Conservation (phyloP, 2,329 filamentous ascomycete species). For the Fusarium sp. region DNA sequence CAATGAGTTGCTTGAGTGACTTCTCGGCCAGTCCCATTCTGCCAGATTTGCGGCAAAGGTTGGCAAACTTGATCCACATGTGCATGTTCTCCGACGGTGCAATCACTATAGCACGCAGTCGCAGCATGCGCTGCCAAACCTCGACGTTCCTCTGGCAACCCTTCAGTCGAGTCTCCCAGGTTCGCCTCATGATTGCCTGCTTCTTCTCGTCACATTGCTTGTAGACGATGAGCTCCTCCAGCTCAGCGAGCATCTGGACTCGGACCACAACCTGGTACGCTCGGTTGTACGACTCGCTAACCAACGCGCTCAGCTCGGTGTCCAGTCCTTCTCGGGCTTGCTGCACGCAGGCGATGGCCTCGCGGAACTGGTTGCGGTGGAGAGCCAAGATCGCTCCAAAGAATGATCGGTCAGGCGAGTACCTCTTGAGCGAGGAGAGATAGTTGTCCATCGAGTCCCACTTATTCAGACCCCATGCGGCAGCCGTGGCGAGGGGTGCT, state of each 20-base stretch:
- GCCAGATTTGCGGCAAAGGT: slow-evolving; percentile 95
- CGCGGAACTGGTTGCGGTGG: slow-evolving; percentile 94
- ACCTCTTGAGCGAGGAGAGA: slow-evolving; percentile 91
- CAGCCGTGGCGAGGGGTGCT: slow-evolving; percentile 92
- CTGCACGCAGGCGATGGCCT: slow-evolving; percentile 89
- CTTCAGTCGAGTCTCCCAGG: slow-evolving; percentile 95
- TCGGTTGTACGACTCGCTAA: slow-evolving; percentile 98
- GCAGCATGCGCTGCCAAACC: slow-evolving; percentile 98
- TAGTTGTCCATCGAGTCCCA: slow-evolving; percentile 99
- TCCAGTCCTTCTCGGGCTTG: slow-evolving; percentile 94
- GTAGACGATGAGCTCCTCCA: slow-evolving; percentile 98
- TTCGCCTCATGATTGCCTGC: slow-evolving; percentile 89
- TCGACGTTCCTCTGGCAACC: slow-evolving; percentile 98
- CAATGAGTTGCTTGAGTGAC: slow-evolving; percentile 90
- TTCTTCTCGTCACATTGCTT: slow-evolving; percentile 94
- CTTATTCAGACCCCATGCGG: slow-evolving; percentile 95
- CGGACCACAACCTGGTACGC: slow-evolving; percentile 98
- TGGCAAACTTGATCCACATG: slow-evolving; percentile 99
- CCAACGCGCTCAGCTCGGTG: slow-evolving; percentile 91
- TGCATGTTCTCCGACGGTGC: slow-evolving; percentile 93
- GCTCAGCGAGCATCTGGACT: slow-evolving; percentile 97
- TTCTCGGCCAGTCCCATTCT: slow-evolving; percentile 96
- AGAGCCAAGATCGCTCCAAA: slow-evolving; percentile 96
- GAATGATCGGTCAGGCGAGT: slow-evolving; percentile 95
- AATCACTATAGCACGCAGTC: slow-evolving; percentile 91